Evolutionary conservation across 768 basidiomycete genomes (phyloP), one percentile per base, ranked within the genome.

Genomic region (Russula sp.): DNA sequence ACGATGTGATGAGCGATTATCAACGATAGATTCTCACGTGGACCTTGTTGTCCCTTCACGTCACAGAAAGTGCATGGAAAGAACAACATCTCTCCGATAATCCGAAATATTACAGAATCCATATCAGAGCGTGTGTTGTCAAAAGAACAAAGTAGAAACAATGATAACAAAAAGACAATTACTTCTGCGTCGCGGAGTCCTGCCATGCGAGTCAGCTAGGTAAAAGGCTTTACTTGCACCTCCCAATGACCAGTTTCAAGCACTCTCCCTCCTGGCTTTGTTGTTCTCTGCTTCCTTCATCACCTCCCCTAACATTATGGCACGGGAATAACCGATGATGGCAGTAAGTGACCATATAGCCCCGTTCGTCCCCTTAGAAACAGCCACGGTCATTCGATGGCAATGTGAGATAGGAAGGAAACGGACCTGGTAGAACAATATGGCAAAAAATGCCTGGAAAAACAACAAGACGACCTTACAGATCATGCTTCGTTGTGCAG

Each of bases 261-360:
- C 88, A 67, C 76, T 76, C 70, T 81, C 84, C 62, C 74, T 80
- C 70, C 78, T 84, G 51, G 82, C 85, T 76, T 79, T 82, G 71
- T 87, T 84, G 68, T 76, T 79, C 73, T 86, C 86, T 49, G 84
- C 83, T 67, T 82, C 87, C 61, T 78, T 80, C 78, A 91, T 87
- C 59, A 72, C 78, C 76, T 94, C 92, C 71, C 87, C 89, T 22
- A 83, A 79, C 65, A 80, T 73, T 48, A 85, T 77, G 14, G 91
- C 89, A 61, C 86, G 82, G 16, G 75, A 74, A 70, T 92, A 96
- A 71, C 86, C 86, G 61, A 80, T 66, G 28, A 82, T 79, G 20
- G 90, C 88, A 70, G 92, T 81, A 56, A 91, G 71, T 26, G 90
- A 92, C 81, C 85, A 97, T 56, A 95, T 74, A 14, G 87, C 86